Evolutionary conservation across 2,329 filamentous ascomycete species (phyloP).

Genomic region (Fusarium sp.): DNA sequence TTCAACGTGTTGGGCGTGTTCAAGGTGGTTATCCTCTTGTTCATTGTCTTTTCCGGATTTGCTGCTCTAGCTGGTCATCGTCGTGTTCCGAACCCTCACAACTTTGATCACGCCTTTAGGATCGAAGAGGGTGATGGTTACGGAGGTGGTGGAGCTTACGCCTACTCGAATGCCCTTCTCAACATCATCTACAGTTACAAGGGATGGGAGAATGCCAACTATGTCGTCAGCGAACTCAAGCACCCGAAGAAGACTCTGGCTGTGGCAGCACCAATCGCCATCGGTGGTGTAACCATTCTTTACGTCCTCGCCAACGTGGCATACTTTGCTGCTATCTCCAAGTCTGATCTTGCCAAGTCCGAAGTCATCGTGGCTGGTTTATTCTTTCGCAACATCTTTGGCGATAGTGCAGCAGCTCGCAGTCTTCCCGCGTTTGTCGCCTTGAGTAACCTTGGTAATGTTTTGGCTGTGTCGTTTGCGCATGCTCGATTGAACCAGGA

Average conservation of each 20-base stretch:
- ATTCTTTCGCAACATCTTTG: constrained; percentile 75
- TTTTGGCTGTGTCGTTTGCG: constrained; percentile 73
- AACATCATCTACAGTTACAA: constrained; percentile 74
- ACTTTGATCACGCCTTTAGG: constrained; percentile 70
- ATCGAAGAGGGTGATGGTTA: constrained; percentile 62
- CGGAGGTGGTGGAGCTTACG: constrained; percentile 64
- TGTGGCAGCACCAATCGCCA: constrained; percentile 70
- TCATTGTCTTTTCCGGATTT: constrained; percentile 74
- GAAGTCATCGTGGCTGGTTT: constrained; percentile 73
- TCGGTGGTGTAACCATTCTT: constrained; percentile 71
- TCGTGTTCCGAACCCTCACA: constrained; percentile 65
- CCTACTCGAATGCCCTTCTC: constrained; percentile 71
- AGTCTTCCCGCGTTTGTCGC: constrained; percentile 71
- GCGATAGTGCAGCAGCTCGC: constrained; percentile 65
- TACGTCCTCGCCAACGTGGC: constrained; percentile 77
- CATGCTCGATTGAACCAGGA: constrained; percentile 75
- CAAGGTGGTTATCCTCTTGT: constrained; percentile 72
- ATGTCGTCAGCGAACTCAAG: constrained; percentile 72
- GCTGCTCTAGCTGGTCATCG: constrained; percentile 68
- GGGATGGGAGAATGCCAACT: constrained; percentile 76
- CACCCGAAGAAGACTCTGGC: constrained; percentile 68
- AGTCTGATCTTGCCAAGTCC: constrained; percentile 69
- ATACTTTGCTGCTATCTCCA: constrained; percentile 75
- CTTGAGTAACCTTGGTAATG: constrained; percentile 73
- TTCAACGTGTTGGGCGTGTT: constrained; percentile 73